Evolutionary conservation across 352 stramenopile species (phyloP), one percentile per base, ranked within the genome.

Genomic region (Salisapilia sapeloensis): DNA sequence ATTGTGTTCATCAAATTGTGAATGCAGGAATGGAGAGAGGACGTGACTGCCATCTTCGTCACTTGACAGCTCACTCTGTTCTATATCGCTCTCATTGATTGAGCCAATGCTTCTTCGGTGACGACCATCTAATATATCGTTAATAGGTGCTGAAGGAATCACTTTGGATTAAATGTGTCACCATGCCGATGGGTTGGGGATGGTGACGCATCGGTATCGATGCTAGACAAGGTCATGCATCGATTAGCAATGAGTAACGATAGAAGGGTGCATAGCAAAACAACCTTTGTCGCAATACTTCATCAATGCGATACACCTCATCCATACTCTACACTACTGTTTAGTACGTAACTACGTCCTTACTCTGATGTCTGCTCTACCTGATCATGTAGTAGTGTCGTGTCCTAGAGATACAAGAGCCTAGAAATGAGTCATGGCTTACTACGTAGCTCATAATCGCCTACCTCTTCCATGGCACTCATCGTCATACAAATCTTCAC

Each of bases 311-410:
- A 28, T 84, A 58, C 42, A 77, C 43, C 41, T 84, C 64, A 29
- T 84, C 67, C 67, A 84, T 84, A 42, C 67, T 84, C 67, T 84
- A 31, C 17, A 26, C 8, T 16, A 28, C 19, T n/a, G 27, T 28
- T n/a, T 39, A 4, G 16, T 12, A 13, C 22, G n/a, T 6, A 29
- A 15, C 16, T 12, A 41, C 9, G 19, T 6, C 18, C n/a, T 14
- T 15, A 25, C 22, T 10, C 33, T 15, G 25, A 6, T 16, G 16
- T 11, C 29, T 6, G 18, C 4, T 20, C 5, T 29, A 74, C 60
- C 52, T 79, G 48, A 33, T 76, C 56, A 16, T 75, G 46, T 21
- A 78, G 33, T 16, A 66, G 21, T 6, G 53, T 29, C 14, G 59
- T 50, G 16, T 66, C 62, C 48, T 75, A 21, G 21, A 30, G 13